Base-by-base conservation (phyloP, 148 eudicot species). In the Agrostemma githago region DNA sequence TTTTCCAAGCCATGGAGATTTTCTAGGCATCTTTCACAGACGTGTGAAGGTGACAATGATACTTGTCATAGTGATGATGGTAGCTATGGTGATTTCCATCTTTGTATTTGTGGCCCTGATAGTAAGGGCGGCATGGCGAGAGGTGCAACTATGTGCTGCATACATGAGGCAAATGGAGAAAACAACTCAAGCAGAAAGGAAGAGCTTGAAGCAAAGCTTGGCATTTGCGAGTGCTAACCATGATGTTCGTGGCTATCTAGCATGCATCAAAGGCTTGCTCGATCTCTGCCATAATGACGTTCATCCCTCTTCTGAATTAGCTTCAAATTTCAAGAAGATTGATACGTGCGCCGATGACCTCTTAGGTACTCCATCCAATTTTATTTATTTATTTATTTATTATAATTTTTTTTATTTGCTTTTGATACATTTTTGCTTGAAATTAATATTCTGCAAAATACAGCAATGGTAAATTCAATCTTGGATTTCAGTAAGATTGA, bases 181-280 rank as follows among this genome's bases (percentile, higher is more conserved):
- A 44, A 89, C 93, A 38, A 82, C 79, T 43, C 86, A 92, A 81
- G 88, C 89, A n/a, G 93, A 89, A 77, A 85, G 85, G 70, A 93
- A 86, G 72, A 82, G 83, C 42, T 76, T 85, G 84, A 87, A 82
- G 48, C 90, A 88, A 76, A 90, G 87, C 76, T 66, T 80, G 38
- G 90, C 96, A 3, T 87, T 86, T 66, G 93, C 89, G 2, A 84
- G 80, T 16, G 90, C 96, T 19, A 93, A 87, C 81, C 98, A 90
- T 63, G 96, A 93, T 21, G 76, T 90, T 0, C 90, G 96, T 4
- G 88, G 85, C 66, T 80, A 81, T 51, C 77, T 93, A 6, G 90
- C 89, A n/a, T 89, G 88, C 17, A 74, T 93, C 40, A 80, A 74
- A n/a, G 87, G 96, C 40, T 72, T 85, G 77, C 74, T 86, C 8